Evolutionary conservation across 345 rosid species (phyloP).

Genomic region (Erodium maritimum): DNA sequence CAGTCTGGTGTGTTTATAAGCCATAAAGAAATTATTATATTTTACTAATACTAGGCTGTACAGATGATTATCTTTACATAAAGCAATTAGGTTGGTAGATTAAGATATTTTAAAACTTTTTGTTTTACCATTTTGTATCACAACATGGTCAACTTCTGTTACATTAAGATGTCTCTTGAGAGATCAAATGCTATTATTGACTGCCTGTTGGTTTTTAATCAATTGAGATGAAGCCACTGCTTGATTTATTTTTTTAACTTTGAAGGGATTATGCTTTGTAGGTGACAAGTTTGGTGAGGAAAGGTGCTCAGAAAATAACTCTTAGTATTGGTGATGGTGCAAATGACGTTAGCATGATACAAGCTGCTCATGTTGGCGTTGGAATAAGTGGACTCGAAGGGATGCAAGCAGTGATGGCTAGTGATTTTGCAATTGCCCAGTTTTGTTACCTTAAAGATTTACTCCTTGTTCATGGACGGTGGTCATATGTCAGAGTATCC

Average conservation of each 20-base stretch:
- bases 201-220: no score
- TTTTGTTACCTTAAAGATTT: slow-evolving; percentile 86
- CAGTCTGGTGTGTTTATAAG: no score
- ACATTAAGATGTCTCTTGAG: no score
- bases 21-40: no score
- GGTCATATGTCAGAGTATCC: slow-evolving; percentile 98
- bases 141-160: no score
- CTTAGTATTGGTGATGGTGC: slow-evolving; percentile 99
- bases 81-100: no score
- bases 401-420: slow-evolving; percentile 99
- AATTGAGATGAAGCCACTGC: background rate
- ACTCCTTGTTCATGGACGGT: slow-evolving; percentile 97
- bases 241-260: background rate
- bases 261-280: slow-evolving; percentile 15
- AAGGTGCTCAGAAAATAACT: slow-evolving; percentile 91
- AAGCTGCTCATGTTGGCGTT: slow-evolving; percentile 97
- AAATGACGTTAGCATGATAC: slow-evolving; percentile 99
- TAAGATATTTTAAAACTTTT: no score
- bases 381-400: slow-evolving; percentile 99
- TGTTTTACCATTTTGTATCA: no score
- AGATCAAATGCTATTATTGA: no score
- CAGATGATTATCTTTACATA: no score
- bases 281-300: slow-evolving; percentile 95
- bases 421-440: slow-evolving; percentile 99
- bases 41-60: no score